These are phyloP conservation scores for Streptanthus diversifolius DNA, from an alignment of 345 rosid genomes.

Conservation along the genomic window DNA sequence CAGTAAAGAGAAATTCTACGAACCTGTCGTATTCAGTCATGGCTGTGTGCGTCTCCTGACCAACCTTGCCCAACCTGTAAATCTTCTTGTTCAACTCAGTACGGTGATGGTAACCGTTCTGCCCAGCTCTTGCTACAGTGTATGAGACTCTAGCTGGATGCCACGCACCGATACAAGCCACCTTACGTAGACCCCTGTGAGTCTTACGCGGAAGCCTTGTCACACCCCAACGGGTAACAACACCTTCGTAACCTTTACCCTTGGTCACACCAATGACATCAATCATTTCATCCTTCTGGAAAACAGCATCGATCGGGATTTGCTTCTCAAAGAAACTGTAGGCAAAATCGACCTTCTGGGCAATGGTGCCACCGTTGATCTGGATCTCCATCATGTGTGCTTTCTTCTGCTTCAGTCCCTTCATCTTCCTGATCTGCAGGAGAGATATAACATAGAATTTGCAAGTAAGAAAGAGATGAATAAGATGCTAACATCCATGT, in stretches of 20 bases:
- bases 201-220: slow-evolving; percentile 90
- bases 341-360: slow-evolving; percentile 76
- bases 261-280: slow-evolving; percentile 80
- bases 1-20: neutral
- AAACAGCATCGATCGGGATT: slow-evolving; percentile 66
- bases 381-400: slow-evolving; percentile 89
- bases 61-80: slow-evolving; percentile 70
- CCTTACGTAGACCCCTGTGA: slow-evolving; percentile 89
- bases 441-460: neutral
- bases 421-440: slow-evolving; percentile 76
- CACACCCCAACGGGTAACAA: slow-evolving; percentile 92
- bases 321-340: slow-evolving; percentile 82
- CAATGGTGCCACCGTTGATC: slow-evolving; percentile 76
- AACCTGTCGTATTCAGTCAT: slow-evolving; percentile 79
- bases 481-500: too few relatives aligned
- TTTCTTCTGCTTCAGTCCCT: slow-evolving; percentile 88
- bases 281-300: slow-evolving; percentile 90
- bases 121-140: slow-evolving; percentile 94
- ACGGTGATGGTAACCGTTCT: slow-evolving; percentile 93
- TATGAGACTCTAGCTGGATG: slow-evolving; percentile 95
- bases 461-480: neutral
- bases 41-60: slow-evolving; percentile 60
- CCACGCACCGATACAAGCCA: slow-evolving; percentile 95
- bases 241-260: slow-evolving; percentile 93
- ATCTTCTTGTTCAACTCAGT: slow-evolving; percentile 88